These are phyloP conservation scores for Neospora caninum DNA, from an alignment of 169 alveolate genomes.

Conservation along the genomic window DNA sequence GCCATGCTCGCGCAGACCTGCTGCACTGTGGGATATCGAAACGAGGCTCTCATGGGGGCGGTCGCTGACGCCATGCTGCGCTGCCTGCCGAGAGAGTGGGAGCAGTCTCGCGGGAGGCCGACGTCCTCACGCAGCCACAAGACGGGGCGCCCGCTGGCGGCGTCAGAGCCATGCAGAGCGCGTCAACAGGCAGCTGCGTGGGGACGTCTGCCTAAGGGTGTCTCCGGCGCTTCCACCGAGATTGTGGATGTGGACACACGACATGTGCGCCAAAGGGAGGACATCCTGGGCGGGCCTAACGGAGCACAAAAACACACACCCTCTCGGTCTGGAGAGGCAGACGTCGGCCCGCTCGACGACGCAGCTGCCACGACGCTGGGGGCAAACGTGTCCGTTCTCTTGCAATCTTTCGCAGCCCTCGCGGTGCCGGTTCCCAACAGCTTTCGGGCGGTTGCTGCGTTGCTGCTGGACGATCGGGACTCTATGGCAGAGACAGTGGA, in stretches of 20 bases:
- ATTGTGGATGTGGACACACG: background rate
- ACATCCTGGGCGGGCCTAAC: background rate
- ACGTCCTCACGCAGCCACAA: background rate
- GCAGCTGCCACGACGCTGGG: background rate
- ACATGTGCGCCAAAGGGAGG: background rate
- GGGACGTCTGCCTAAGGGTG: background rate
- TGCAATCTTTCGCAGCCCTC: background rate
- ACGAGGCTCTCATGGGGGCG: background rate
- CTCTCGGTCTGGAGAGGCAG: background rate
- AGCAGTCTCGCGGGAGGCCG: background rate
- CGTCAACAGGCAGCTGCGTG: background rate
- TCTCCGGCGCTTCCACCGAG: background rate
- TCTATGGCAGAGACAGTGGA: background rate
- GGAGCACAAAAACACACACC: background rate
- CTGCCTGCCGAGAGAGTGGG: background rate
- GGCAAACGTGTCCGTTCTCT: background rate
- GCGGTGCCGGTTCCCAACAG: background rate
- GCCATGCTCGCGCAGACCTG: slow-evolving; percentile 2
- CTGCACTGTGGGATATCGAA: slow-evolving; percentile 8
- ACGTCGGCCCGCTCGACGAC: background rate
- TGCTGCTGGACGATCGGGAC: slow-evolving; percentile 16
- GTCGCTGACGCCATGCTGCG: background rate
- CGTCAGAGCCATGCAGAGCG: background rate
- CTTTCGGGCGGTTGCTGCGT: background rate
- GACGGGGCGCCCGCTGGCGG: background rate